Conservation (phyloP, 2,329 filamentous ascomycete genomes). For the Penicillium palitans region DNA sequence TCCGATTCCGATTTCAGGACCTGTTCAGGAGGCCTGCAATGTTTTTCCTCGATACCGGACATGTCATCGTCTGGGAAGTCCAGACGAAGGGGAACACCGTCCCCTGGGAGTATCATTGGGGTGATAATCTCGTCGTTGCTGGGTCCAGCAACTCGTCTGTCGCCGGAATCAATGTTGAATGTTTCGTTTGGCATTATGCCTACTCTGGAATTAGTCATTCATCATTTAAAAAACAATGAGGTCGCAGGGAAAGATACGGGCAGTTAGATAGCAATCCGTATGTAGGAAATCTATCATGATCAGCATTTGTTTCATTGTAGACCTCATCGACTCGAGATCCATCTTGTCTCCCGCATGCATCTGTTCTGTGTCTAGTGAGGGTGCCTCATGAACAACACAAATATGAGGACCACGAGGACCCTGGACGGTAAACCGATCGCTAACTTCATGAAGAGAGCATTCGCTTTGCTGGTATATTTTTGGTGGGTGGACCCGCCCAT, state of each 20-base stretch:
- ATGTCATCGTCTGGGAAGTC: not conserved
- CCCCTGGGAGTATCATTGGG: not conserved
- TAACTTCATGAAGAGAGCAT: conserved; percentile 20
- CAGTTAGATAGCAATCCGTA: conserved; percentile 5
- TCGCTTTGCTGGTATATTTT: conserved; percentile 4
- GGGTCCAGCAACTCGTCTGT: not conserved
- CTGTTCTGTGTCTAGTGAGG: not conserved
- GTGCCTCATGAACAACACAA: conserved; percentile 26
- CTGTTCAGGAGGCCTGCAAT: conserved; percentile 3
- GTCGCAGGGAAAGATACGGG: not conserved
- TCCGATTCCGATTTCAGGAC: not conserved
- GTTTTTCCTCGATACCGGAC: not conserved
- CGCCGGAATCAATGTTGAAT: not conserved
- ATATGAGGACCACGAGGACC: conserved; percentile 21
- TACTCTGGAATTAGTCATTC: not conserved
- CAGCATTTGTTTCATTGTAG: conserved; percentile 4
- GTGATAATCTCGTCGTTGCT: not conserved
- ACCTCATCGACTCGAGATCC: not conserved
- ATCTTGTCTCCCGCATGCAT: not conserved
- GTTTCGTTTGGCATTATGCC: not conserved
- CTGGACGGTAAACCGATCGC: conserved; percentile 19
- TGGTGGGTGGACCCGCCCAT: conserved; percentile 18
- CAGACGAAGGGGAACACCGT: not conserved
- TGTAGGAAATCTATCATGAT: conserved; percentile 6
- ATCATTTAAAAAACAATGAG: not conserved